Evolutionary conservation across 306 rosid genomes (phyloP).

Genomic region (Glycine soja): DNA sequence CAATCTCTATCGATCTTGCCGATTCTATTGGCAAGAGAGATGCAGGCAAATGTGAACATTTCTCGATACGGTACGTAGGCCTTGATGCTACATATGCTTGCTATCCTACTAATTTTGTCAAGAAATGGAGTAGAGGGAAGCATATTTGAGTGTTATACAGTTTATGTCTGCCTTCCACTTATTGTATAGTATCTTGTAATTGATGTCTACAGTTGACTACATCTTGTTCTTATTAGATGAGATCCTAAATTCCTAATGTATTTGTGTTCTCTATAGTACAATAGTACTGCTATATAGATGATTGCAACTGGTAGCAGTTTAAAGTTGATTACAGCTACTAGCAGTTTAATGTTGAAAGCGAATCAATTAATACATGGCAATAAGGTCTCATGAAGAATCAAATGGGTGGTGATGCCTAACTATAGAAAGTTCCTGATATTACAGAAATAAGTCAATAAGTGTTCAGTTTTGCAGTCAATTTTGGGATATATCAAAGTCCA

Average conservation of each 20-base stretch:
- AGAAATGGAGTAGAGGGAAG: slow-evolving; percentile 5
- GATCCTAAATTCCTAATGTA: slow-evolving; percentile 15
- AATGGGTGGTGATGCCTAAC: slow-evolving; percentile 32
- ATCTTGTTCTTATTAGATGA: slow-evolving; percentile 5
- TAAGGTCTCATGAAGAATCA: slow-evolving; percentile 36
- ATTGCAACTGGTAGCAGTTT: not conserved
- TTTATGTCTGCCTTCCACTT: slow-evolving; percentile 28
- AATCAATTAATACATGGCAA: slow-evolving; percentile 21
- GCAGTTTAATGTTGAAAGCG: slow-evolving; percentile 24
- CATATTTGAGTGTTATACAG: not conserved
- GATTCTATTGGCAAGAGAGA: slow-evolving; percentile 58
- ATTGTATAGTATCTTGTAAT: slow-evolving; percentile 25
- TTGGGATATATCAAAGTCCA: not conserved
- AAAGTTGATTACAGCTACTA: not conserved
- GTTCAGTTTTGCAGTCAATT: slow-evolving; percentile 26
- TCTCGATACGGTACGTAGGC: slow-evolving; percentile 83
- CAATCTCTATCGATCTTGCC: slow-evolving; percentile 83
- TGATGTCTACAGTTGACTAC: slow-evolving; percentile 34
- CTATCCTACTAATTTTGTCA: slow-evolving; percentile 28
- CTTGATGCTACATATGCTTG: slow-evolving; percentile 26
- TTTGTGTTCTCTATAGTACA: slow-evolving; percentile 31
- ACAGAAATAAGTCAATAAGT: not conserved
- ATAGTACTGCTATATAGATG: slow-evolving; percentile 9
- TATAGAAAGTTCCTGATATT: slow-evolving; percentile 23
- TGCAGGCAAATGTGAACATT: slow-evolving; percentile 79